These are phyloP conservation scores for Fusarium albidum DNA, from an alignment of 2,329 filamentous ascomycete genomes.

Conservation along the genomic window DNA sequence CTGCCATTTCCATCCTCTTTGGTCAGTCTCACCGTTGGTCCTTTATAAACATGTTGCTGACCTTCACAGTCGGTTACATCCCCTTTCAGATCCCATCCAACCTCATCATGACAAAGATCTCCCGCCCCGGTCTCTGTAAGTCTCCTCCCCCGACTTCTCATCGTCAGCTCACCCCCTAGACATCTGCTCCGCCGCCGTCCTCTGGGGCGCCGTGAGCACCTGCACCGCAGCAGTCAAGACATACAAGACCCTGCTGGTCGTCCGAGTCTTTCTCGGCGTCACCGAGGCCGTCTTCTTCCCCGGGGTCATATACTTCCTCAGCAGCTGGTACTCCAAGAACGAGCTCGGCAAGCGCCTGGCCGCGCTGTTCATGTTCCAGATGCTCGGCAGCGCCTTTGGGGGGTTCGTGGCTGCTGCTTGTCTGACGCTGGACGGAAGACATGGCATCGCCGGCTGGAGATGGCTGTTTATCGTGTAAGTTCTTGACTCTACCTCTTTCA, in stretches of 20 bases:
- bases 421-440: slow-evolving; percentile 53
- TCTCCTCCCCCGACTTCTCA: no score
- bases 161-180: slow-evolving; percentile 26
- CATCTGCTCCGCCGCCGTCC: slow-evolving; percentile 43
- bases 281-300: slow-evolving; percentile 49
- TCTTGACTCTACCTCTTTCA: no score
- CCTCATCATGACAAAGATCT: slow-evolving; percentile 56
- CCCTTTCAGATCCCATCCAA: slow-evolving; percentile 59
- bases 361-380: slow-evolving; percentile 46
- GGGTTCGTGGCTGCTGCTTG: slow-evolving; percentile 59
- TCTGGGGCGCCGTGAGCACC: slow-evolving; percentile 56
- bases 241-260: slow-evolving; percentile 44
- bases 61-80: slow-evolving; percentile 51
- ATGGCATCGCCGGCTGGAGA: slow-evolving; percentile 58
- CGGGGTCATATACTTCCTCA: slow-evolving; percentile 52
- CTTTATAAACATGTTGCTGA: neutral
- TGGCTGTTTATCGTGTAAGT: slow-evolving; percentile 59
- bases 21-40: slow-evolving; percentile 19
- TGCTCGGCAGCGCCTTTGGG: slow-evolving; percentile 56
- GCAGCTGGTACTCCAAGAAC: slow-evolving; percentile 50
- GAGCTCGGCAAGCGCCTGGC: slow-evolving; percentile 49
- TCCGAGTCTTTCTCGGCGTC: slow-evolving; percentile 48
- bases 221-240: slow-evolving; percentile 46
- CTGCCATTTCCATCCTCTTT: slow-evolving; percentile 54
- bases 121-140: slow-evolving; percentile 53